Base-by-base conservation (phyloP, 108 stramenopile species). In the Pelagomonas calceolata region DNA sequence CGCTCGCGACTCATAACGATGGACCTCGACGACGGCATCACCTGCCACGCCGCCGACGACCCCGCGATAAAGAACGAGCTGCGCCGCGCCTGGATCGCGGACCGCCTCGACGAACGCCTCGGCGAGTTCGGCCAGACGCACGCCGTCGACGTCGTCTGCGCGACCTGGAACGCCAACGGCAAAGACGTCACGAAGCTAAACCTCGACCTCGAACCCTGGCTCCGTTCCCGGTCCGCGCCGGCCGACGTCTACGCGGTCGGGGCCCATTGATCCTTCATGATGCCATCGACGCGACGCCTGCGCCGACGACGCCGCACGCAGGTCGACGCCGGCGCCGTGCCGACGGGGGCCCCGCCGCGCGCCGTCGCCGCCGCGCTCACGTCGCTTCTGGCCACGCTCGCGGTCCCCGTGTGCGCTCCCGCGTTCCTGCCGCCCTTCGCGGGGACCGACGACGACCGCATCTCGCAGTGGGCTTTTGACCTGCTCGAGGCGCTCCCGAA, bases 141-240 rank as follows among this genome's bases (percentile, higher is more conserved):
- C 14, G 18, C 35, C 0, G 32, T 78, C 67, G 78, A 67, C 10
- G 70, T 94, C 45, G 96, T 96, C 80, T 79, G 90, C 35, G 95
- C 95, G 31, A 98, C 96, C 9, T 99, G 95, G 95, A 99, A 99
- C 72, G 99, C 98, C 43, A 97, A 96, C 73, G 97, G 95, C 74
- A 99, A 99, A 77, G 92, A 93, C 36, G 85, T 26, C 21, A 17
- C 51, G 7, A 60, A 1, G 21, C 51, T 91, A 29, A 90, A 91
- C 43, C 91, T 91, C 68, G 68, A 77, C 46, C 73, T 97, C n/a
- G 80, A 85, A 32, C 81, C 85, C 21, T 95, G 92, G 91, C 80
- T 97, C 17, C 90, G 87, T 69, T 66, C 34, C 16, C 66, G 68
- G 32, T 30, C 0, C 26, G 32, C 26, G 34, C 68, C 82, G 34